Base-by-base conservation (phyloP, 495 filamentous ascomycete species). In the Talaromyces trachyspermus region DNA sequence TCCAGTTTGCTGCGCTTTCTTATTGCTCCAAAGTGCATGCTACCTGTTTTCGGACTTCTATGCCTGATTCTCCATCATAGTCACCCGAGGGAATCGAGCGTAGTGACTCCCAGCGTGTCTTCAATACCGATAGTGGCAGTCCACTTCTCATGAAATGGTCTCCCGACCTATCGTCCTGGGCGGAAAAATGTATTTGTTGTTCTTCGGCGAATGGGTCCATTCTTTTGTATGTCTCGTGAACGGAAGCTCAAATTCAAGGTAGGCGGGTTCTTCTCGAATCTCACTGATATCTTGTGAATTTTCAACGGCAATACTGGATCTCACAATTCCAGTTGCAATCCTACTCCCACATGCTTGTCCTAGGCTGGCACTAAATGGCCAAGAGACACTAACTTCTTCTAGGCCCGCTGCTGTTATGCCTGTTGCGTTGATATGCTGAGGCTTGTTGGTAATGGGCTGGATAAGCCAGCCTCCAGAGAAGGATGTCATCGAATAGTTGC, bases 141-240 rank as follows among this genome's bases (percentile, higher is more conserved):
- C 49, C 49, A 35, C 40, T 44, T 20, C 44, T 5, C 19, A n/a
- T 30, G 32, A 32, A 48, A 18, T 46, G 26, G 15, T 49, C 49
- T 50, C 53, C 54, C 52, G 64, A 57, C n/a, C 55, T 49, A 35
- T 59, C 50, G 35, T 56, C 43, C 26, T 59, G 43, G 4, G 56
- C 50, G 2, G 48, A 43, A 36, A 56, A 59, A n/a, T 51, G 39
- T 1, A 56, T 38, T 12, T 54, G 12, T 9, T 49, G 35, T 7
- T 39, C 35, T 23, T 43, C 46, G 25, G 49, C 44, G 5, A 51
- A 51, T 18, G 24, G 23, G 5, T 22, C 37, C 15, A 44, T n/a
- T 23, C 37, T 35, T 24, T 50, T 50, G 25, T 46, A 35, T 51
- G 49, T 15, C 39, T 45, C 2, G 40, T 42, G 25, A 17, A 48